Evolutionary conservation across 2,329 filamentous ascomycete species (phyloP).

Genomic region (Ascosphaera apis): DNA sequence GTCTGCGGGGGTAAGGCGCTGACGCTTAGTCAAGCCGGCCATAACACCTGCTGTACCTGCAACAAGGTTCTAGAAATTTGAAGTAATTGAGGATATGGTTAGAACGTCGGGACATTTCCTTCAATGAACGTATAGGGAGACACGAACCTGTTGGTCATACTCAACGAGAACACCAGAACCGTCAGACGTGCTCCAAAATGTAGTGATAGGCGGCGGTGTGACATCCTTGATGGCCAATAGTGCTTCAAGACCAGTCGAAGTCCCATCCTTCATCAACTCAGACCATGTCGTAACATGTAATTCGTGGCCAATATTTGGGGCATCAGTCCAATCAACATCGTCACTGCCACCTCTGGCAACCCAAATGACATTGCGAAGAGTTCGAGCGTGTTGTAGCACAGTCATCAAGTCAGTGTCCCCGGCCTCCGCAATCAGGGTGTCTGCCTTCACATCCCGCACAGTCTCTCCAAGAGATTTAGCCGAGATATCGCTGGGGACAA

Average conservation of each 20-base stretch:
- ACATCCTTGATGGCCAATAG: constrained; percentile 35
- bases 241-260: constrained; percentile 36
- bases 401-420: constrained; percentile 65
- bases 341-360: constrained; percentile 75
- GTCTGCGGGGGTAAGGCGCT: constrained; percentile 52
- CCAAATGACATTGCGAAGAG: constrained; percentile 64
- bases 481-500: constrained; percentile 62
- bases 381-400: constrained; percentile 43
- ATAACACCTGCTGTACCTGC: constrained; percentile 62
- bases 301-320: constrained; percentile 50
- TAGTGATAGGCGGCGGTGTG: constrained; percentile 22
- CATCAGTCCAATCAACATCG: constrained; percentile 89
- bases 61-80: constrained; percentile 44
- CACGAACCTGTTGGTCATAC: constrained; percentile 44
- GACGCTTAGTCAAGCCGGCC: constrained; percentile 47
- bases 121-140: not conserved
- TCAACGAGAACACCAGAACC: constrained; percentile 47
- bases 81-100: constrained; percentile 4
- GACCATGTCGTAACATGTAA: constrained; percentile 84
- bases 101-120: constrained; percentile 1
- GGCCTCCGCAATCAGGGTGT: constrained; percentile 63
- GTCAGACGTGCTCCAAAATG: constrained; percentile 17
- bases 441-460: constrained; percentile 48
- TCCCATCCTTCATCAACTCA: constrained; percentile 54
- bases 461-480: constrained; percentile 47